These are phyloP conservation scores for Penicillium turbatum DNA, from an alignment of 495 filamentous ascomycete species.

Conservation along the genomic window DNA sequence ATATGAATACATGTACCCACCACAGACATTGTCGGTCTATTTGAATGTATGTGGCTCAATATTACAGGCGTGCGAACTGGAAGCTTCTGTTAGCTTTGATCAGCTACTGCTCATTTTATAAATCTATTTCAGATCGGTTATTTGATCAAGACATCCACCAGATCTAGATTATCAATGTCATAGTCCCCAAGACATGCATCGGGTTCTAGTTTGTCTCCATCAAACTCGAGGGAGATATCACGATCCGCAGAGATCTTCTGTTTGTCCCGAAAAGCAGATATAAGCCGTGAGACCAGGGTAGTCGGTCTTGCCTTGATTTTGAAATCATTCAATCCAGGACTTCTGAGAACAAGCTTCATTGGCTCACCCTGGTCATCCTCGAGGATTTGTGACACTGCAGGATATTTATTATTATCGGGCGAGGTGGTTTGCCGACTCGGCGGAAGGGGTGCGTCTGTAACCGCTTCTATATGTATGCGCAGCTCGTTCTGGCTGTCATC, in stretches of 20 bases:
- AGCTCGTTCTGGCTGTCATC: conserved; percentile 26
- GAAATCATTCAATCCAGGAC: conserved; percentile 52
- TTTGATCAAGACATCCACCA: conserved; percentile 69
- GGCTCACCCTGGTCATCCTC: conserved; percentile 23
- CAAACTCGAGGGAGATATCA: conserved; percentile 64
- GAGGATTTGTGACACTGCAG: background rate
- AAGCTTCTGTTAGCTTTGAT: background rate
- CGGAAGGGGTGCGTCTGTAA: conserved; percentile 52
- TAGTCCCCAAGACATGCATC: conserved; percentile 57
- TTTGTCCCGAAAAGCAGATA: conserved; percentile 48
- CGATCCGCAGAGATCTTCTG: conserved; percentile 43
- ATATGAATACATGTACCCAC: conserved; percentile 3
- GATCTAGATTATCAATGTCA: conserved; percentile 77
- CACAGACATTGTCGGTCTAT: background rate
- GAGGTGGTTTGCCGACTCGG: conserved; percentile 5
- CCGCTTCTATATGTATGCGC: conserved; percentile 65
- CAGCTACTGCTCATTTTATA: background rate
- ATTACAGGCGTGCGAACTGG: background rate
- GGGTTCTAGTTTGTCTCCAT: conserved; percentile 70
- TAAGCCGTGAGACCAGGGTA: conserved; percentile 52
- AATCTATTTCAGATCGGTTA: conserved; percentile 9
- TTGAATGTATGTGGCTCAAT: background rate
- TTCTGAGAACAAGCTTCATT: conserved; percentile 57
- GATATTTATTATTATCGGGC: background rate
- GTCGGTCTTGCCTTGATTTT: conserved; percentile 54